Evolutionary conservation across 805 yeast genomes (phyloP).

Genomic region (Spathaspora gorwiae): DNA sequence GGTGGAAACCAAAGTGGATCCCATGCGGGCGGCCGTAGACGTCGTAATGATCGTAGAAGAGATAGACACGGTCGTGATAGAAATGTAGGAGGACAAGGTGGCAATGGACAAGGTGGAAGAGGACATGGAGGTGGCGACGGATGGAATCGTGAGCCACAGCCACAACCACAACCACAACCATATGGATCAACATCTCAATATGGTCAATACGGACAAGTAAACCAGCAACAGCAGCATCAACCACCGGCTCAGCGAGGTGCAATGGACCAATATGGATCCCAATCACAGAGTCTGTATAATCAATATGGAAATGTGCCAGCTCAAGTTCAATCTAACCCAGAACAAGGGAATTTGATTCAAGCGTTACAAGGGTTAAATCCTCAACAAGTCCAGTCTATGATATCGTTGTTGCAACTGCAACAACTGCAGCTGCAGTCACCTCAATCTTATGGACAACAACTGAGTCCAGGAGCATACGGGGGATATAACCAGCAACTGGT

Average conservation of each 20-base stretch:
- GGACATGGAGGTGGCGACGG: slow-evolving; percentile 8
- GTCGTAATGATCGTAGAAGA: slow-evolving; percentile 10
- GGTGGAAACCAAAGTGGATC: not conserved
- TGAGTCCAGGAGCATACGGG: slow-evolving; percentile 7
- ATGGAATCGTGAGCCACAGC: slow-evolving; percentile 2
- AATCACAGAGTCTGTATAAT: slow-evolving; percentile 1
- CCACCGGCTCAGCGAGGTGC: slow-evolving; percentile 1
- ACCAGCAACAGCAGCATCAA: slow-evolving; percentile 1
- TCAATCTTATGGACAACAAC: slow-evolving; percentile 1
- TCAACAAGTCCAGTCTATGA: slow-evolving; percentile 28
- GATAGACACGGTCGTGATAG: not conserved
- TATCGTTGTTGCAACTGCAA: slow-evolving; percentile 24
- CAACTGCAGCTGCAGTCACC: slow-evolving; percentile 20
- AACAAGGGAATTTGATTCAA: slow-evolving; percentile 7
- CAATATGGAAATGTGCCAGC: slow-evolving; percentile 1
- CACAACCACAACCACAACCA: slow-evolving; percentile 10
- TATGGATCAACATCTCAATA: slow-evolving; percentile 10
- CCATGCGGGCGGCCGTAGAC: slow-evolving; percentile 8
- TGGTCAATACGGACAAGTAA: slow-evolving; percentile 9
- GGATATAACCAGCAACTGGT: slow-evolving; percentile 4
- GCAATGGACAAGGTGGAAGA: slow-evolving; percentile 11
- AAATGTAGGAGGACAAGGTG: slow-evolving; percentile 10
- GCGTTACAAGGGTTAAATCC: slow-evolving; percentile 27
- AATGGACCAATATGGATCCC: slow-evolving; percentile 5
- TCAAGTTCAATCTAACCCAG: not conserved